Base-by-base conservation (phyloP, 306 rosid species). In the Boehmeria nivea region DNA sequence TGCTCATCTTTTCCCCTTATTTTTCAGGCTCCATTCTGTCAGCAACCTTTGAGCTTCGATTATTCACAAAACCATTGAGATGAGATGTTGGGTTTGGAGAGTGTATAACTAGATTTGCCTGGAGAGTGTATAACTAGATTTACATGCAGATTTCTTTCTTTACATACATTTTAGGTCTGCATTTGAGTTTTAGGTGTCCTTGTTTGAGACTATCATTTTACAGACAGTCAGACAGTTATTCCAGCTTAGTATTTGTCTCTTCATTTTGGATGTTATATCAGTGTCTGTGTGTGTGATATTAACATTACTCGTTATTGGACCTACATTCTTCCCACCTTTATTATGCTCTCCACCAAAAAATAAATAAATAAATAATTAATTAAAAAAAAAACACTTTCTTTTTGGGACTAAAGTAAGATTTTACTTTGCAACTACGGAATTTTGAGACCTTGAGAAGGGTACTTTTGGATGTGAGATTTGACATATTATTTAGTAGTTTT, bases 1-100 rank as follows among this genome's bases (percentile, higher is more conserved):
- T n/a, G n/a, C n/a, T n/a, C n/a, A n/a, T 13, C 20, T 22, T n/a
- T 12, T 46, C 13, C 28, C 27, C 12, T 47, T 52, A 4, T 63
- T 21, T 62, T 77, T 80, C 86, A 89, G 95, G 88, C 79, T 78
- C 97, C 97, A 63, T 83, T 86, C 70, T 82, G 85, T 62, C 95
- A 86, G 79, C 96, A 84, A 64, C 86, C 95, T 6, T 65, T 89
- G 76, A 86, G 90, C 75, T 86, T 83, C 74, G 95, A 89, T 71
- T 73, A 89, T 74, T 72, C 95, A 4, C 89, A 89, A 59, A 77
- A 86, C 67, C 88, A 77, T 77, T 89, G 65, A 70, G 2, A 40
- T 27, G 61, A 51, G 60, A 47, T 53, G 68, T 36, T 54, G 64
- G 25, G 37, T 57, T 33, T 10, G 65, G 69, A 43, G 54, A 38